Conservation (phyloP, 2,329 filamentous ascomycete genomes). For the Diaporthe sp. region DNA sequence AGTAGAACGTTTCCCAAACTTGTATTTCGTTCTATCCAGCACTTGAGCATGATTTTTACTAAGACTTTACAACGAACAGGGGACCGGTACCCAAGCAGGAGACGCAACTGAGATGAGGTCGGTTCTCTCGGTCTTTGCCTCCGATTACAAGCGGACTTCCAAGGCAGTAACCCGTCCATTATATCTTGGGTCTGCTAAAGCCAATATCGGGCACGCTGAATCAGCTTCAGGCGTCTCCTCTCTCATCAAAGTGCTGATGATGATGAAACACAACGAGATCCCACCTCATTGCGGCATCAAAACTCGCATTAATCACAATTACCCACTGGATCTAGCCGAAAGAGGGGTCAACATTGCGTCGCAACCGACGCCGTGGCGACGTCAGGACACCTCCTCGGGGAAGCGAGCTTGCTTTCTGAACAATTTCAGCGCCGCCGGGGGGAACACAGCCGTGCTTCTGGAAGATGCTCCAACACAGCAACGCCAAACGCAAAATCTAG, state of each 20-base stretch:
- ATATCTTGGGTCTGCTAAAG: conserved; percentile 72
- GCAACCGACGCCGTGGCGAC: conserved; percentile 10
- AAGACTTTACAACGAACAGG: neutral
- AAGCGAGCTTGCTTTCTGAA: conserved; percentile 70
- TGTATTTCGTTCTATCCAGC: neutral
- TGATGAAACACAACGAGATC: conserved; percentile 42
- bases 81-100: conserved; percentile 79
- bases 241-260: conserved; percentile 45
- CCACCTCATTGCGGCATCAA: conserved; percentile 45
- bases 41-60: neutral
- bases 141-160: conserved; percentile 51
- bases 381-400: conserved; percentile 52
- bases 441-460: conserved; percentile 77
- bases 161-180: conserved; percentile 63
- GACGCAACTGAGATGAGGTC: conserved; percentile 87
- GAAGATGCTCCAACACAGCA: conserved; percentile 66
- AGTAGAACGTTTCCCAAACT: conserved; percentile 57
- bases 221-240: conserved; percentile 40
- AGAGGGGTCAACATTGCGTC: conserved; percentile 33
- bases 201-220: conserved; percentile 46
- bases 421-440: conserved; percentile 79
- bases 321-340: conserved; percentile 45
- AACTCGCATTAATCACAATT: conserved; percentile 41
- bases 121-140: conserved; percentile 70
- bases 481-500: conserved; percentile 37